These are phyloP conservation scores for Pleurotus salmoneostramineus DNA, from an alignment of 768 basidiomycete genomes.

Conservation along the genomic window DNA sequence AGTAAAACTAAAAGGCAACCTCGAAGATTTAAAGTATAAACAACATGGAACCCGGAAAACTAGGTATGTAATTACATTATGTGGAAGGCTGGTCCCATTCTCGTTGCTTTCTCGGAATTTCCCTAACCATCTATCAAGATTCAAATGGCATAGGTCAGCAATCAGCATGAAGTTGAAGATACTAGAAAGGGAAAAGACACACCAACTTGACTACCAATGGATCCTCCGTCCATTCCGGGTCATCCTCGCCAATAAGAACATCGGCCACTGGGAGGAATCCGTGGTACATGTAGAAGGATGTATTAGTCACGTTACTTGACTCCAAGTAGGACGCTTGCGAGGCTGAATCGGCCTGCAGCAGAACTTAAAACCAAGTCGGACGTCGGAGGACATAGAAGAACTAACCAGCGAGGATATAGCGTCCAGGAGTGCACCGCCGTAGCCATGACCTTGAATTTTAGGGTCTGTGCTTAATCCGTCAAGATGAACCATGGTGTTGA, in stretches of 20 bases:
- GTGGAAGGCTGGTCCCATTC: no score
- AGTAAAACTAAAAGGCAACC: no score
- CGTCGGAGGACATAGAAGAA: no score
- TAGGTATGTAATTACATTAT: no score
- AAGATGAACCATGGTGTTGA: slow-evolving; percentile 25
- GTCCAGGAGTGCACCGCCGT: slow-evolving; percentile 25
- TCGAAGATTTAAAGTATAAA: no score
- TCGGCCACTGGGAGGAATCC: slow-evolving; percentile 20
- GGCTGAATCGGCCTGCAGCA: slow-evolving; percentile 23
- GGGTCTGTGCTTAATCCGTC: slow-evolving; percentile 24
- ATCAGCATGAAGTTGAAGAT: no score
- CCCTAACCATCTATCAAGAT: no score
- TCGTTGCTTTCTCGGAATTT: no score
- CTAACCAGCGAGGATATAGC: slow-evolving; percentile 19
- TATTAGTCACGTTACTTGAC: slow-evolving; percentile 20
- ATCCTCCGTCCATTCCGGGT: slow-evolving; percentile 23
- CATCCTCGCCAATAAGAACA: slow-evolving; percentile 21
- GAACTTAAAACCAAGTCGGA: neutral
- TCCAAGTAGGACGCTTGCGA: slow-evolving; percentile 23
- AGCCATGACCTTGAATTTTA: slow-evolving; percentile 21
- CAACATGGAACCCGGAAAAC: no score
- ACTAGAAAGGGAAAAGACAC: no score
- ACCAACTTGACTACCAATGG: slow-evolving; percentile 26
- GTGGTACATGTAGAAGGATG: slow-evolving; percentile 18
- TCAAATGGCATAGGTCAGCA: no score